These are phyloP conservation scores for Cyclocybe cylindracea DNA, from an alignment of 768 basidiomycete species.

Conservation along the genomic window DNA sequence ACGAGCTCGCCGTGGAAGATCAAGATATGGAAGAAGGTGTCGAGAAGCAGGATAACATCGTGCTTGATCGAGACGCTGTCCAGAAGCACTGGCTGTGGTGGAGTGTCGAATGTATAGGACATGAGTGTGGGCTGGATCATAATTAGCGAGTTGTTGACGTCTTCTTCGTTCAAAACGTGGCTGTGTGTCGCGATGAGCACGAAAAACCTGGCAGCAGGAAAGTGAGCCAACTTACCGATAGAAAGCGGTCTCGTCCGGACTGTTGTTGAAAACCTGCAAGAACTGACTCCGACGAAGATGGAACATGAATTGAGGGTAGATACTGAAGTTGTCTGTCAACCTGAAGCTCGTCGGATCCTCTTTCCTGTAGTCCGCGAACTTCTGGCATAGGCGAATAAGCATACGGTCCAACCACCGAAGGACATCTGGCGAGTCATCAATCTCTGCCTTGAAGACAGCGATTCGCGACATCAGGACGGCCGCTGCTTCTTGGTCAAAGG, in stretches of 20 bases:
- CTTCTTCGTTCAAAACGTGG: slow-evolving; percentile 94
- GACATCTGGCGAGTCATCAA: slow-evolving; percentile 97
- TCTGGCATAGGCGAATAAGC: slow-evolving; percentile 98
- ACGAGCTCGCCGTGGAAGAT: slow-evolving; percentile 99
- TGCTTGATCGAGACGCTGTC: slow-evolving; percentile 98
- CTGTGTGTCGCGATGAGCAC: slow-evolving; percentile 38
- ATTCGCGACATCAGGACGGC: slow-evolving; percentile 99
- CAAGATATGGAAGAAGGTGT: slow-evolving; percentile 99
- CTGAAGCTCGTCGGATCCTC: slow-evolving; percentile 96
- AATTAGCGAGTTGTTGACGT: slow-evolving; percentile 98
- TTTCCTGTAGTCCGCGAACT: slow-evolving; percentile 98
- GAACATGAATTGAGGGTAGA: slow-evolving; percentile 99
- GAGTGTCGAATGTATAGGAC: slow-evolving; percentile 94
- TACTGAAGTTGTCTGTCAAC: slow-evolving; percentile 93
- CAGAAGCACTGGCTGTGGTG: slow-evolving; percentile 91
- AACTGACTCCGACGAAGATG: slow-evolving; percentile 96
- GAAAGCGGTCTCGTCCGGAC: slow-evolving; percentile 98
- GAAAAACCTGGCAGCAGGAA: slow-evolving; percentile 1
- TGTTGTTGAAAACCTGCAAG: slow-evolving; percentile 99
- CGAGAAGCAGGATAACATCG: slow-evolving; percentile 93
- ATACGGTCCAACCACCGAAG: slow-evolving; percentile 97
- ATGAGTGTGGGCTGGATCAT: slow-evolving; percentile 99
- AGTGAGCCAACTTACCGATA: slow-evolving; percentile 68
- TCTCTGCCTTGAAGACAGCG: slow-evolving; percentile 98
- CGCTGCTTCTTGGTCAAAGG: slow-evolving; percentile 97